phyloP scores from a whole-genome alignment of 169 alveolate genomes.

The Babesia caballi region DNA sequence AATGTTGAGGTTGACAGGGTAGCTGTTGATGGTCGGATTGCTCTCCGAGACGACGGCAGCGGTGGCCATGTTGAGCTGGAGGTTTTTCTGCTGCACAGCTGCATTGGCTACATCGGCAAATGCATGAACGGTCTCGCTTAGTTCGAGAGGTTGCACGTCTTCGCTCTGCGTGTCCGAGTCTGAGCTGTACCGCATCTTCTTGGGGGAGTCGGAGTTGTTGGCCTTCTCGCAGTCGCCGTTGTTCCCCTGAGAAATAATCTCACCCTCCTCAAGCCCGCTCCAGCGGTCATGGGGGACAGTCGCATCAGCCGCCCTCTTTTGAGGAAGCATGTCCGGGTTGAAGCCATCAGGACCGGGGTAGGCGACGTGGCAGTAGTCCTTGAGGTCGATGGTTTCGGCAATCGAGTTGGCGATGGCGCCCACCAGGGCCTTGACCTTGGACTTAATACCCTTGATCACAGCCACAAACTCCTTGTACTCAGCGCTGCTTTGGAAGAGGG shows the following conservation, averaged over 20 bases:
- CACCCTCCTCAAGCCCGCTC: not conserved
- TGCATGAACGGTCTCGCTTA: not conserved
- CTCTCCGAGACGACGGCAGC: constrained; percentile 1
- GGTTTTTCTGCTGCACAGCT: not conserved
- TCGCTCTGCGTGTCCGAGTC: constrained; percentile 10
- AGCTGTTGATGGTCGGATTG: not conserved
- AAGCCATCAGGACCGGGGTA: constrained; percentile 42
- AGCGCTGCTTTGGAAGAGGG: constrained; percentile 40
- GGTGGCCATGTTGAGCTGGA: not conserved
- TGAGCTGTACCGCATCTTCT: not conserved
- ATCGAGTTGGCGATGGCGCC: constrained; percentile 51
- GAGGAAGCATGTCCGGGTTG: constrained; percentile 1
- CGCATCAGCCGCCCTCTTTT: not conserved
- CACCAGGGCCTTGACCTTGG: constrained; percentile 41
- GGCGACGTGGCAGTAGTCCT: constrained; percentile 54
- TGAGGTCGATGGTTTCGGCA: constrained; percentile 38
- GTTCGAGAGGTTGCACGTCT: not conserved
- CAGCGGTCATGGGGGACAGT: not conserved
- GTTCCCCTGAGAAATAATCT: not conserved
- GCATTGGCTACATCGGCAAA: not conserved
- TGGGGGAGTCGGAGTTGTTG: not conserved
- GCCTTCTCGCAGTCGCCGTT: not conserved
- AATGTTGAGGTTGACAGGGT: constrained; percentile 9
- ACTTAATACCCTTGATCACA: constrained; percentile 44
- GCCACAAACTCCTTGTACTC: constrained; percentile 58